A percentile compares a stretch with the other conserved stretches of the same genome.
Evolutionary conservation across 2,329 filamentous ascomycete genomes (phyloP).

Genomic region (Paracorniculantispora psalliotae): DNA sequence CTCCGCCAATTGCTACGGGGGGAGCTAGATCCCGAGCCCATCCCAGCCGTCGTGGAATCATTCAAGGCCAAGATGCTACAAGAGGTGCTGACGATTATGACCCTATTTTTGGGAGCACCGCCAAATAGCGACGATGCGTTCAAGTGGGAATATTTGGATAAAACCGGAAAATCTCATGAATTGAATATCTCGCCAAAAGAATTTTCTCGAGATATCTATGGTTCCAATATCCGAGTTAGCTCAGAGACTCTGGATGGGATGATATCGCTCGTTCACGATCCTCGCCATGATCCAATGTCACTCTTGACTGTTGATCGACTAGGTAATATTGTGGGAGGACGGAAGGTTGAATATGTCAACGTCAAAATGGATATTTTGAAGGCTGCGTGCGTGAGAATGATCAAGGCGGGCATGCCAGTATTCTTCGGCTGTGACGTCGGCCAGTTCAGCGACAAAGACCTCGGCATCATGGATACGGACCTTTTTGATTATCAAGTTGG

Average conservation of each 20-base stretch:
- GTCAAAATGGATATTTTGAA: slow-evolving; percentile 72
- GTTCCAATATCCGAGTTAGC: slow-evolving; percentile 53
- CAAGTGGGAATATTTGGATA: slow-evolving; percentile 74
- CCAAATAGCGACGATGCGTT: slow-evolving; percentile 66
- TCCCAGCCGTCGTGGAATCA: slow-evolving; percentile 36
- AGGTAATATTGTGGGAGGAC: slow-evolving; percentile 75
- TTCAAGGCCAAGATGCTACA: slow-evolving; percentile 71
- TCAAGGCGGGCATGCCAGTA: slow-evolving; percentile 70
- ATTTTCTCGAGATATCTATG: slow-evolving; percentile 66
- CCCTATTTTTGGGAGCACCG: slow-evolving; percentile 74
- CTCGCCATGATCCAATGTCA: slow-evolving; percentile 67
- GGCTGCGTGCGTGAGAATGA: slow-evolving; percentile 67
- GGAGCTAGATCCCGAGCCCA: slow-evolving; percentile 21
- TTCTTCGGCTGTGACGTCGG: slow-evolving; percentile 90
- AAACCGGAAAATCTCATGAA: slow-evolving; percentile 57
- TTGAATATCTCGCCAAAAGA: slow-evolving; percentile 61
- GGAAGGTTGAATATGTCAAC: slow-evolving; percentile 76
- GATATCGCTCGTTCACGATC: slow-evolving; percentile 82
- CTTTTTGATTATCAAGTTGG: slow-evolving; percentile 77
- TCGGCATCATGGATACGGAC: slow-evolving; percentile 75
- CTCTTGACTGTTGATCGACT: slow-evolving; percentile 73
- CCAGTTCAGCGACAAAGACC: slow-evolving; percentile 63
- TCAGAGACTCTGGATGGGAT: slow-evolving; percentile 60
- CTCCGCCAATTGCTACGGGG: slow-evolving; percentile 53
- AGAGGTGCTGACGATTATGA: slow-evolving; percentile 77